Evolutionary conservation across 495 filamentous ascomycete species (phyloP).

Genomic region (Penicillium coprophilum): DNA sequence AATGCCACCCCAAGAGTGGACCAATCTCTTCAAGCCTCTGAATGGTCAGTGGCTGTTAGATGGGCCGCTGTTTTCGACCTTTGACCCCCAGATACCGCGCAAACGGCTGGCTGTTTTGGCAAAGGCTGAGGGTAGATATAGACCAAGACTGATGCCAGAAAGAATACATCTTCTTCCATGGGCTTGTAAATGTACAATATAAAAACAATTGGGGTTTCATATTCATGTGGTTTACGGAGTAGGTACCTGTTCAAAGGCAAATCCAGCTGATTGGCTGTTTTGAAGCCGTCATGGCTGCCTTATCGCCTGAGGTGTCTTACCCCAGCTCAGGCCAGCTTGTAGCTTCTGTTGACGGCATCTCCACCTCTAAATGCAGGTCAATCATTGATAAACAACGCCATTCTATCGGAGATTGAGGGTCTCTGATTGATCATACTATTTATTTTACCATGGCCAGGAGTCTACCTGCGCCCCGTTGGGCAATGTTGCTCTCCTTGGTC

Average conservation of each 20-base stretch:
- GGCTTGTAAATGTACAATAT: not conserved
- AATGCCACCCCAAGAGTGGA: not conserved
- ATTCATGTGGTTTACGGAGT: too few relatives aligned
- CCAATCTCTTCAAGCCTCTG: not conserved
- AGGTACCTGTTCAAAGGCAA: not conserved
- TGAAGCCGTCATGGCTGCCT: conserved; percentile 10
- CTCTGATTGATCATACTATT: conserved; percentile 33
- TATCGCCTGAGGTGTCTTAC: conserved; percentile 32
- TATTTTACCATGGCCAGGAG: conserved; percentile 39
- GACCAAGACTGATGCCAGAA: not conserved
- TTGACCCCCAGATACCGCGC: not conserved
- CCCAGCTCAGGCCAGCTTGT: conserved; percentile 45
- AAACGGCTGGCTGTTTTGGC: not conserved
- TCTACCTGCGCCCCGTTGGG: conserved; percentile 58
- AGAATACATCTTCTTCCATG: not conserved
- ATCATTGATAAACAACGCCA: conserved; percentile 19
- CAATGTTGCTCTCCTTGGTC: conserved; percentile 45
- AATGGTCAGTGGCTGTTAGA: not conserved
- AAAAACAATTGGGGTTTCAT: too few relatives aligned
- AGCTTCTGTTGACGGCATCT: conserved; percentile 31
- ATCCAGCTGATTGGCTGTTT: conserved; percentile 16
- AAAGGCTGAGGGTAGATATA: not conserved
- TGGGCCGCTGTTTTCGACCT: not conserved
- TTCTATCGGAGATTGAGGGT: conserved; percentile 39
- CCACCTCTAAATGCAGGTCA: conserved; percentile 40